Evolutionary conservation across 169 alveolate genomes (phyloP).

Genomic region (Cryptosporidium parvum): DNA sequence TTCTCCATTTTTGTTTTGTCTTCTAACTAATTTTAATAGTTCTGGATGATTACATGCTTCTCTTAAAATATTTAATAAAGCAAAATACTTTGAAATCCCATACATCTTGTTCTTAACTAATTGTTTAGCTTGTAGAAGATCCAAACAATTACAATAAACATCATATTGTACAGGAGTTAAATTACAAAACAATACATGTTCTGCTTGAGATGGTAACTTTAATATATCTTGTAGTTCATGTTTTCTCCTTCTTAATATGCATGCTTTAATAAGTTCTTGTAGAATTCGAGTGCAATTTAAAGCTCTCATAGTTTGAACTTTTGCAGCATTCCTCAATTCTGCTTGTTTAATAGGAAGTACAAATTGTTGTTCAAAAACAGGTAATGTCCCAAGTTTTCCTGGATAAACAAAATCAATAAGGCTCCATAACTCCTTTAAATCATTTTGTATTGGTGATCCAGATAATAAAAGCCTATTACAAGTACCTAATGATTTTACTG

Average conservation of each 20-base stretch:
- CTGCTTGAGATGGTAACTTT: slow-evolving; percentile 81
- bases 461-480: slow-evolving; percentile 89
- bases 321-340: slow-evolving; percentile 62
- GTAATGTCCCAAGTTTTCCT: slow-evolving; percentile 90
- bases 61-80: slow-evolving; percentile 77
- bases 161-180: slow-evolving; percentile 81
- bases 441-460: slow-evolving; percentile 95
- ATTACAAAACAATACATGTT: slow-evolving; percentile 80
- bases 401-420: slow-evolving; percentile 93
- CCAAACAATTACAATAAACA: slow-evolving; percentile 76
- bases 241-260: slow-evolving; percentile 69
- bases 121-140: slow-evolving; percentile 57
- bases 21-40: slow-evolving; percentile 72
- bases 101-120: slow-evolving; percentile 29
- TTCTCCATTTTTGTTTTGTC: slow-evolving; percentile 9
- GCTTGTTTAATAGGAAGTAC: slow-evolving; percentile 80
- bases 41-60: slow-evolving; percentile 86
- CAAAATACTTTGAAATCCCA: slow-evolving; percentile 64
- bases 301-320: slow-evolving; percentile 55
- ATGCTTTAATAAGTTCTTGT: slow-evolving; percentile 46
- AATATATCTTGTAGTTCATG: slow-evolving; percentile 48
- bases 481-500: slow-evolving; percentile 86
- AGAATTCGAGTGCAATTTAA: slow-evolving; percentile 47
- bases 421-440: slow-evolving; percentile 94
- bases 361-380: slow-evolving; percentile 85